Percentiles rank a stretch among this genome's conserved stretches.
These are phyloP conservation scores for Cladosporium sp. DNA, from an alignment of 2,329 filamentous ascomycete species.

Conservation along the genomic window DNA sequence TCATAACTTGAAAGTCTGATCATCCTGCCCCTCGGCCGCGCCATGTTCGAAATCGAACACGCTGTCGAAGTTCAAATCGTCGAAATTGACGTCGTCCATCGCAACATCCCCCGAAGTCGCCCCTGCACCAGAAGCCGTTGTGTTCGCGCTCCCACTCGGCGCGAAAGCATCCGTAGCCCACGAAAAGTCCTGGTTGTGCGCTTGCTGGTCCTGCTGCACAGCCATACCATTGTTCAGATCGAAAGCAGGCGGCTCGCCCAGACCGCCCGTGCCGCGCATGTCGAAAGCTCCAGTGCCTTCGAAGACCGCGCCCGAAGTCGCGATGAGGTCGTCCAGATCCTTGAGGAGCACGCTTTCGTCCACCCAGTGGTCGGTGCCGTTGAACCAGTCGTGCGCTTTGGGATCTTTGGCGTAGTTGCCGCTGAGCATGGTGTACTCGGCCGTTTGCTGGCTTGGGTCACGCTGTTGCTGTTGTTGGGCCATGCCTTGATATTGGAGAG, in stretches of 20 bases:
- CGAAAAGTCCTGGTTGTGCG: neutral
- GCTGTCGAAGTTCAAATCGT: slow-evolving; percentile 22
- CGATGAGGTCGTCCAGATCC: slow-evolving; percentile 23
- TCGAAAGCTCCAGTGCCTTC: neutral
- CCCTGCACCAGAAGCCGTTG: too few relatives aligned
- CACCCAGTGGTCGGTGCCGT: slow-evolving; percentile 9
- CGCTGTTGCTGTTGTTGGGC: neutral
- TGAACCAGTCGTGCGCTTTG: slow-evolving; percentile 7
- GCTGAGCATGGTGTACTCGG: slow-evolving; percentile 1
- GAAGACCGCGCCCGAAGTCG: slow-evolving; percentile 9
- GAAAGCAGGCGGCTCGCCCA: neutral
- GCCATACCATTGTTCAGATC: neutral
- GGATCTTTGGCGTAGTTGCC: neutral
- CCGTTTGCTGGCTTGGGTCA: neutral
- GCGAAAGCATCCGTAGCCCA: neutral
- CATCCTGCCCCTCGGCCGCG: too few relatives aligned
- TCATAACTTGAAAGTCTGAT: too few relatives aligned
- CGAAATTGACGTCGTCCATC: slow-evolving; percentile 20
- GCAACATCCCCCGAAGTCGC: too few relatives aligned
- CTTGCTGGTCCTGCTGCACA: too few relatives aligned
- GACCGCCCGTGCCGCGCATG: neutral
- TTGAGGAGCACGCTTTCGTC: slow-evolving; percentile 17
- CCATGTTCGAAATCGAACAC: slow-evolving; percentile 23
- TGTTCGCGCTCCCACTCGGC: neutral
- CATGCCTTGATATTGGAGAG: too few relatives aligned